Conservation (phyloP, 2,329 filamentous ascomycete species). For the Trichophaea hybrida region DNA sequence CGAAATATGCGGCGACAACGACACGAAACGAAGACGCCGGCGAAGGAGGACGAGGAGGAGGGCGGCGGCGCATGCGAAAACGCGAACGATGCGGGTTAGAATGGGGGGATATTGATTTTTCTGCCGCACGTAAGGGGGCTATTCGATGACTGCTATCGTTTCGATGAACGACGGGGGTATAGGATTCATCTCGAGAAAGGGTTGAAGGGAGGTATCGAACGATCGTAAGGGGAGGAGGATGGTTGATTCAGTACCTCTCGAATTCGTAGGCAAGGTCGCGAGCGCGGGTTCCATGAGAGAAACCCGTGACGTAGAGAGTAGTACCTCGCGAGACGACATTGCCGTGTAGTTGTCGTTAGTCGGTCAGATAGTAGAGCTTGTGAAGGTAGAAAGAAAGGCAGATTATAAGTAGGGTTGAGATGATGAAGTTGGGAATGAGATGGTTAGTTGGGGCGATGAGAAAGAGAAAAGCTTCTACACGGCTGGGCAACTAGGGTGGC, state of each 20-base stretch:
- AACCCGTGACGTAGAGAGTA: slow-evolving; percentile 43
- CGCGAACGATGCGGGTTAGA: slow-evolving; percentile 19
- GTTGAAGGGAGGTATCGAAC: slow-evolving; percentile 14
- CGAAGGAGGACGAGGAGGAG: slow-evolving; percentile 17
- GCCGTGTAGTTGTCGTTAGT: slow-evolving; percentile 5
- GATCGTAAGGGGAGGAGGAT: slow-evolving; percentile 22
- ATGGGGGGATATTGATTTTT: slow-evolving; percentile 20
- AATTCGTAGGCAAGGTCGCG: slow-evolving; percentile 62
- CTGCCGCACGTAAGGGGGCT: slow-evolving; percentile 20
- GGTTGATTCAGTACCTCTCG: slow-evolving; percentile 28
- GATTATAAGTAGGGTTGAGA: slow-evolving; percentile 3
- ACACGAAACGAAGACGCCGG: slow-evolving; percentile 6
- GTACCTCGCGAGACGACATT: slow-evolving; percentile 28
- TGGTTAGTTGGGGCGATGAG: slow-evolving; percentile 15
- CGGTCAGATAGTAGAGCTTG: slow-evolving; percentile 11
- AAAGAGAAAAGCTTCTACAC: neutral
- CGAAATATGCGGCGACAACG: slow-evolving; percentile 23
- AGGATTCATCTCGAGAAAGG: slow-evolving; percentile 2
- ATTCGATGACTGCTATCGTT: slow-evolving; percentile 25
- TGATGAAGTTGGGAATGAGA: neutral
- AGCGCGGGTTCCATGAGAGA: slow-evolving; percentile 97
- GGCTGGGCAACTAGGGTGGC: neutral
- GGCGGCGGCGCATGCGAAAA: slow-evolving; percentile 23
- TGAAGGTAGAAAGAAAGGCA: slow-evolving; percentile 10
- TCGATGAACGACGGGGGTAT: slow-evolving; percentile 17